Evolutionary conservation across 345 rosid species (phyloP).

Genomic region (Bruguiera gymnorhiza): DNA sequence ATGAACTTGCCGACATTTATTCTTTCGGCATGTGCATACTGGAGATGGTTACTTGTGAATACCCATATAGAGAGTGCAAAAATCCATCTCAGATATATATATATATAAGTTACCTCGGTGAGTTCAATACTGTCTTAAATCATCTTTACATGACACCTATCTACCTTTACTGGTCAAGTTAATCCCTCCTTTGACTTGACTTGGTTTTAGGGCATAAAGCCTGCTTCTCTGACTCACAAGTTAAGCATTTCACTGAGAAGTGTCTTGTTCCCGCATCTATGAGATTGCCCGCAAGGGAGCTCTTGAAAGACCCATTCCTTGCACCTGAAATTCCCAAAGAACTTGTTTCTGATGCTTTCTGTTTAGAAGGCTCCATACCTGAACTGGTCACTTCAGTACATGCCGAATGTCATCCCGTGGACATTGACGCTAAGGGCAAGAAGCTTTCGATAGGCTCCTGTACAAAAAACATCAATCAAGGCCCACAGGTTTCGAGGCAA

Average conservation of each 20-base stretch:
- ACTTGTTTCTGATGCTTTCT: conserved; percentile 56
- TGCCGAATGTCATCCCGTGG: conserved; percentile 74
- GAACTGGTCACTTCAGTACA: conserved; percentile 17
- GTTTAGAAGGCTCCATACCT: conserved; percentile 2
- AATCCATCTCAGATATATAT: conserved; percentile 92
- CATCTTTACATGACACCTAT: too few relatives aligned
- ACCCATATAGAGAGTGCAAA: conserved; percentile 85
- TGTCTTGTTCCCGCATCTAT: conserved; percentile 73
- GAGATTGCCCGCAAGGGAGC: conserved; percentile 76
- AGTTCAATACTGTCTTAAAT: too few relatives aligned
- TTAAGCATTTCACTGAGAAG: conserved; percentile 77
- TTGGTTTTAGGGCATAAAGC: conserved; percentile 60
- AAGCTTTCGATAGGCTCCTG: conserved; percentile 45
- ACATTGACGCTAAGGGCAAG: conserved; percentile 41
- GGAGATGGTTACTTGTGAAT: conserved; percentile 6
- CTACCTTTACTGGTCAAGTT: too few relatives aligned
- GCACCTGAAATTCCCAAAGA: conserved; percentile 34
- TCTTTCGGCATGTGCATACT: too few relatives aligned
- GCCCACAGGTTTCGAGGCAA: conserved; percentile 29
- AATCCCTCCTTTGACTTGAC: not conserved
- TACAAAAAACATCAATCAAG: conserved; percentile 38
- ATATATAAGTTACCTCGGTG: conserved; percentile 34
- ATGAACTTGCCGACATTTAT: too few relatives aligned
- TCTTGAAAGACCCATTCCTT: conserved; percentile 69
- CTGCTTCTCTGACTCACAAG: conserved; percentile 68